Percentiles rank a stretch among this genome's conserved stretches.
These are phyloP conservation scores for Datura wrightii DNA, from an alignment of 257 asterid genomes.

Conservation along the genomic window DNA sequence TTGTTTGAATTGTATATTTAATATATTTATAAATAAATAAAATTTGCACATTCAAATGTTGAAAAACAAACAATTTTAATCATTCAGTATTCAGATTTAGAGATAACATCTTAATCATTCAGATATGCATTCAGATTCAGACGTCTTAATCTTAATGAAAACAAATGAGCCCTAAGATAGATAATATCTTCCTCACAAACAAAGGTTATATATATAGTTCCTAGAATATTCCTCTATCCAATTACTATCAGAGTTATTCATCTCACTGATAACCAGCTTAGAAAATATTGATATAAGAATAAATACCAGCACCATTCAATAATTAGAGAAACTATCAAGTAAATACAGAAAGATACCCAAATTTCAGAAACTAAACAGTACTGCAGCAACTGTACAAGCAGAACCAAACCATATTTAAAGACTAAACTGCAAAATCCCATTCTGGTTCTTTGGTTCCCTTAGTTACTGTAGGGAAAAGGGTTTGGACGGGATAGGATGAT, in stretches of 20 bases:
- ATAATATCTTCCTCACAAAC: neutral
- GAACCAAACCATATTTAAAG: neutral
- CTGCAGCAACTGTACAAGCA: conserved; percentile 27
- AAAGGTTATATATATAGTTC: neutral
- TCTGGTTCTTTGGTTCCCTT: neutral
- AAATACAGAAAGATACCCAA: neutral
- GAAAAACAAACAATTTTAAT: too few species aligned
- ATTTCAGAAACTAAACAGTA: conserved; percentile 6
- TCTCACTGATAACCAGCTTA: neutral
- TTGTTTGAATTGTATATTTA: too few species aligned
- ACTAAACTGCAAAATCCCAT: conserved; percentile 9
- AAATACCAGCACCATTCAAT: neutral
- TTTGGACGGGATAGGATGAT: neutral
- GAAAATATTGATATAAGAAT: neutral
- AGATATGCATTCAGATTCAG: too few species aligned
- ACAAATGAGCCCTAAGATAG: neutral
- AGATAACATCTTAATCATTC: too few species aligned
- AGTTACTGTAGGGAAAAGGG: conserved; percentile 3
- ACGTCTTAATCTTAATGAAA: too few species aligned
- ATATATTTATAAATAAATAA: too few species aligned
- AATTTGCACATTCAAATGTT: too few species aligned
- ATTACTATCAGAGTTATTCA: neutral
- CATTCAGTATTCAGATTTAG: too few species aligned
- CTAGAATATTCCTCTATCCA: neutral
- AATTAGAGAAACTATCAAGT: neutral